Evolutionary conservation across 768 basidiomycete species (phyloP).

Genomic region (Pulveroboletus sp.): DNA sequence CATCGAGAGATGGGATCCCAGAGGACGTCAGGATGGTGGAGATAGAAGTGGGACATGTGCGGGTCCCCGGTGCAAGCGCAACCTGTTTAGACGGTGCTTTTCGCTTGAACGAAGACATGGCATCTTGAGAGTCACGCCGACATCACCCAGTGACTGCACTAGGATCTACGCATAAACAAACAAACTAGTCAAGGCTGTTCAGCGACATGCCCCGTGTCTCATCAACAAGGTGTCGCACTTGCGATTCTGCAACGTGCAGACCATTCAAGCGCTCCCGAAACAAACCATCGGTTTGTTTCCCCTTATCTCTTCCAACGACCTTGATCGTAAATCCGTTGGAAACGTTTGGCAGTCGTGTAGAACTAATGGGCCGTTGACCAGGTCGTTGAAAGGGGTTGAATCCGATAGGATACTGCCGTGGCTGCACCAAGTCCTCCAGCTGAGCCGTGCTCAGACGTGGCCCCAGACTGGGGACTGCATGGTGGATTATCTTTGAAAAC

Average conservation of each 20-base stretch:
- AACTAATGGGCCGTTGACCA: constrained; percentile 28
- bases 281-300: not conserved
- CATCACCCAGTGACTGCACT: not conserved
- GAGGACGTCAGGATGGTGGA: constrained; percentile 69
- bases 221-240: constrained; percentile 12
- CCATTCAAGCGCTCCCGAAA: not conserved
- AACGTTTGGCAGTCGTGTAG: constrained; percentile 27
- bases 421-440: constrained; percentile 21
- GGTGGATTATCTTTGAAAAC: constrained; percentile 28
- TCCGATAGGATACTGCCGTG: constrained; percentile 28
- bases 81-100: constrained; percentile 47
- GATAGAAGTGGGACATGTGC: constrained; percentile 53
- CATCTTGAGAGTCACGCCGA: not conserved
- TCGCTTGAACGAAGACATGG: constrained; percentile 83
- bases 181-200: constrained; percentile 27
- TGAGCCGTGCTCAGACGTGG: constrained; percentile 21
- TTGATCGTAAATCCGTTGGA: constrained; percentile 33
- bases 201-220: constrained; percentile 19
- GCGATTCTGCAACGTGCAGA: not conserved
- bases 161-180: not conserved
- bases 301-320: constrained; percentile 21
- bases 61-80: constrained; percentile 49
- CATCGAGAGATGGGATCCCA: constrained; percentile 91
- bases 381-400: constrained; percentile 35
- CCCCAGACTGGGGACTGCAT: constrained; percentile 24